Evolutionary conservation across 1,139 yeast genomes (phyloP), one percentile per base, ranked within the genome.

Genomic region (Suhomyces bokatorum): DNA sequence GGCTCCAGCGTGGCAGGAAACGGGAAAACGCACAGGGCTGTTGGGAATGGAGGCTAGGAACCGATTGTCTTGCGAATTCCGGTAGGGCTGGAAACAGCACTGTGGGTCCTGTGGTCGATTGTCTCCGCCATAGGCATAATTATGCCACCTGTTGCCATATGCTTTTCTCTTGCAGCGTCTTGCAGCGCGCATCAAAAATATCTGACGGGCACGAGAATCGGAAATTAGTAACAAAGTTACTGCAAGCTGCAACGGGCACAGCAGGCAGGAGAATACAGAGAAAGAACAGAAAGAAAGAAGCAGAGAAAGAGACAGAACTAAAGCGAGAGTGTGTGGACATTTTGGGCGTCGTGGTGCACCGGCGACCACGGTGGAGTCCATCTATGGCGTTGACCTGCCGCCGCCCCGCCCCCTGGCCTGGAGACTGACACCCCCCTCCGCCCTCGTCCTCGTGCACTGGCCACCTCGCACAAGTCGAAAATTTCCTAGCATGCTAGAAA

Each of bases 161-260:
- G 27, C 31, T 32, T 29, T 42, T 42, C 44, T 27, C 44, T 42
- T 33, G 44, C 44, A 42, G 35, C 24, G 20, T 27, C 44, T 42
- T 33, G 44, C 44, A 42, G 35, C 24, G 20, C 40, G 41, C 44
- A 42, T 33, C 13, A 42, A 37, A 37, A 37, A 37, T 33, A 37
- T 27, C 14, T 26, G 26, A 16, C 22, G 10, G 10, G 10, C 27
- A 31, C 33, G 11, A 27, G 13, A 28, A 34, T 35, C 43, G 39
- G 43, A 35, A n/a, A 32, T 35, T 26, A 40, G 17, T 20, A 31
- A 28, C 30, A 12, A 28, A 28, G 24, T 20, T 8, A 6, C 24
- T 20, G 24, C 24, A 20, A 20, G 9, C 24, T 20, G 24, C 24
- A 20, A 20, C 24, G 6, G 20, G 6, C 20, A 17, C 5, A 17